These are phyloP conservation scores for Cylindrodendrum hubeiense DNA, from an alignment of 2,329 filamentous ascomycete species.

Conservation along the genomic window DNA sequence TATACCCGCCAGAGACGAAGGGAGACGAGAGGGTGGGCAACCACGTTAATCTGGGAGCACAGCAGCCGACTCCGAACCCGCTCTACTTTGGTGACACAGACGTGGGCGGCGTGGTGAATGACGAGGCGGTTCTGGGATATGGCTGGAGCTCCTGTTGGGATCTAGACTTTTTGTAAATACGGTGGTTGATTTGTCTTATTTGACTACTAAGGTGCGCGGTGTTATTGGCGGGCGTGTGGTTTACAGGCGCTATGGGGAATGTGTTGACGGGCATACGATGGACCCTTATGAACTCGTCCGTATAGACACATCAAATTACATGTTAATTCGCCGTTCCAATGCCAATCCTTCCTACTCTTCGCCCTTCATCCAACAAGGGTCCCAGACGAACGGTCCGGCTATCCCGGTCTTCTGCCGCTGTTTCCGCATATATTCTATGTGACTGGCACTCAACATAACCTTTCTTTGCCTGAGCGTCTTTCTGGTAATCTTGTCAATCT, in stretches of 20 bases:
- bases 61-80: conserved; percentile 34
- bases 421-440: not conserved
- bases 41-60: conserved; percentile 21
- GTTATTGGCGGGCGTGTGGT: not conserved
- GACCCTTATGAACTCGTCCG: not conserved
- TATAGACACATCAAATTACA: not conserved
- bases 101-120: conserved; percentile 30
- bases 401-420: not conserved
- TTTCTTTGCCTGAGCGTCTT: not conserved
- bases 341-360: not conserved
- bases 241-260: not conserved
- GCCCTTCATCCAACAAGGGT: not conserved
- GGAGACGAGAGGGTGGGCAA: conserved; percentile 22
- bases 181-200: not conserved
- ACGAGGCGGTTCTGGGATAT: conserved; percentile 39
- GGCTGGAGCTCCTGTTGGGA: conserved; percentile 43
- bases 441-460: not conserved
- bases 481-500: not conserved
- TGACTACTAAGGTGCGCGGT: not conserved
- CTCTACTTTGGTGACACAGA: conserved; percentile 38
- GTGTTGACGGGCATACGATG: not conserved
- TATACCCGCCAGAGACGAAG: conserved; percentile 36
- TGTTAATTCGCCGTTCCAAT: not conserved
- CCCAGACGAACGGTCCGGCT: not conserved
- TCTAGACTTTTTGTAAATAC: conserved; percentile 41